These are phyloP conservation scores for Candida sithepensis DNA, from an alignment of 805 yeast species.

Conservation along the genomic window DNA sequence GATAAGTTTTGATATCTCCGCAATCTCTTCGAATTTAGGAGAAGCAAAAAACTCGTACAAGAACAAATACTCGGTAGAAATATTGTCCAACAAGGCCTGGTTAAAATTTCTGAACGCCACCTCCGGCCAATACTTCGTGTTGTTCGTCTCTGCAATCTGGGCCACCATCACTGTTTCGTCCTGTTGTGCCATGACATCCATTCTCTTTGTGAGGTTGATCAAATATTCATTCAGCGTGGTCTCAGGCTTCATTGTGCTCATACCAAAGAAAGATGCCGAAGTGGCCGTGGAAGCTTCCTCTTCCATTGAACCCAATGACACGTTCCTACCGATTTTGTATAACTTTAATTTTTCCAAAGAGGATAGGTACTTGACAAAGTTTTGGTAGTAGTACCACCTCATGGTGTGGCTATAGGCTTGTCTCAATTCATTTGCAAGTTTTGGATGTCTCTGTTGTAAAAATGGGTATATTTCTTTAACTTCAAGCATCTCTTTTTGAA, in stretches of 20 bases:
- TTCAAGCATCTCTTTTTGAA: conserved; percentile 63
- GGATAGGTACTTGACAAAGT: conserved; percentile 72
- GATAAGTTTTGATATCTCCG: conserved; percentile 42
- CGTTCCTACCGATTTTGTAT: conserved; percentile 47
- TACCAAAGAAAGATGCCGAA: conserved; percentile 14
- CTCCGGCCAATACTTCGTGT: conserved; percentile 61
- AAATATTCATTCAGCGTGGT: conserved; percentile 49
- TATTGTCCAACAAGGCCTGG: conserved; percentile 70
- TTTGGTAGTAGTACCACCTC: conserved; percentile 85
- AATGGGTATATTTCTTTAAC: conserved; percentile 63
- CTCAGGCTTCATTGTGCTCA: conserved; percentile 3
- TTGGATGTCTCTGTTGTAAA: conserved; percentile 48
- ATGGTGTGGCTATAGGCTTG: conserved; percentile 85
- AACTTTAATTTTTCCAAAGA: conserved; percentile 64
- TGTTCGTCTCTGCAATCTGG: conserved; percentile 78
- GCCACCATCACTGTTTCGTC: conserved; percentile 71
- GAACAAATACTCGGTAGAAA: conserved; percentile 72
- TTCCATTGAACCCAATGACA: conserved; percentile 21
- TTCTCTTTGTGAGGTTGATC: conserved; percentile 52
- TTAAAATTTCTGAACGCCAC: conserved; percentile 69
- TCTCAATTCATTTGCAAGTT: conserved; percentile 67
- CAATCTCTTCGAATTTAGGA: conserved; percentile 42
- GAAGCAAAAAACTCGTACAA: conserved; percentile 65
- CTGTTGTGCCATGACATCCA: conserved; percentile 47
- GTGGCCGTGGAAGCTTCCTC: conserved; percentile 13